phyloP scores from a whole-genome alignment of 768 basidiomycete genomes.

The Pulveroboletus sp. region DNA sequence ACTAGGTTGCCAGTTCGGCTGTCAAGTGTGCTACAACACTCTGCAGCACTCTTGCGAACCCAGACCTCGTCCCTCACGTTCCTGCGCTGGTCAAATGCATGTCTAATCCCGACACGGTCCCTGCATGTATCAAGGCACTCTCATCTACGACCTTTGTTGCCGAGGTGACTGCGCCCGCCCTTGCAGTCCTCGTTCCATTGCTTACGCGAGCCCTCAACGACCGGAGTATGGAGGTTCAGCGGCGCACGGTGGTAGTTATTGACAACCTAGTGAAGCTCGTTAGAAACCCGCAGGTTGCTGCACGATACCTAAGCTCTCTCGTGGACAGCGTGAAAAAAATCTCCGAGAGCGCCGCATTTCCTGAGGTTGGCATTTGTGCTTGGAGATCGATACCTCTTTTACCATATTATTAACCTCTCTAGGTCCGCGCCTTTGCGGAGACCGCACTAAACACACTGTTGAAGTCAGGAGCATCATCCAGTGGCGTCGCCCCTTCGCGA shows the following conservation, averaged over 20 bases:
- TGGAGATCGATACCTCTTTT: constrained; percentile 2
- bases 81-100: constrained; percentile 91
- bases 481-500: constrained; percentile 67
- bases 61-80: constrained; percentile 88
- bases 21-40: constrained; percentile 87
- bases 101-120: constrained; percentile 84
- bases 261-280: constrained; percentile 98
- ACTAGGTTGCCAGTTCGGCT: constrained; percentile 80
- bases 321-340: constrained; percentile 91
- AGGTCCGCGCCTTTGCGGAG: constrained; percentile 92
- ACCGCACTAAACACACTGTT: constrained; percentile 76
- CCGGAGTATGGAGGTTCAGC: constrained; percentile 94
- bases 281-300: constrained; percentile 85
- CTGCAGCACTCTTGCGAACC: constrained; percentile 88
- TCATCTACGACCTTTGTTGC: constrained; percentile 96
- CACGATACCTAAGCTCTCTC: constrained; percentile 80
- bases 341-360: constrained; percentile 89
- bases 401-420: constrained; percentile 11
- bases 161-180: constrained; percentile 93
- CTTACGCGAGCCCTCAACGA: constrained; percentile 90
- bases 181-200: constrained; percentile 93
- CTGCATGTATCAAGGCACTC: constrained; percentile 91
- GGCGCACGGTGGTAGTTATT: constrained; percentile 90
- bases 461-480: constrained; percentile 80
- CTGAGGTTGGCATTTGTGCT: constrained; percentile 58